These are phyloP conservation scores for Plasmodium ovale DNA, from an alignment of 169 alveolate genomes.

Conservation along the genomic window DNA sequence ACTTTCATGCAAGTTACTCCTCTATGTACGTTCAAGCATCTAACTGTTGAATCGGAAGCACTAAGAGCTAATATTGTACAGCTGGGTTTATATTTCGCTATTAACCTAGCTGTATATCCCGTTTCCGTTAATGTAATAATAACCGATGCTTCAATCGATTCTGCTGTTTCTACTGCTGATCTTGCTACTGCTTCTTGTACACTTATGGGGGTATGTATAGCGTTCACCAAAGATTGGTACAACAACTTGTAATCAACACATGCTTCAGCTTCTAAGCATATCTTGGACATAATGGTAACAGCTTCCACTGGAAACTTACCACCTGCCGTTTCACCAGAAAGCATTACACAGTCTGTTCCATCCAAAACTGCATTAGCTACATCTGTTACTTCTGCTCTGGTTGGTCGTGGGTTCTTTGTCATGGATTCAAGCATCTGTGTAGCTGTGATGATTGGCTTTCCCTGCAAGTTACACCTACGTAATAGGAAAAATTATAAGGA, in stretches of 20 bases:
- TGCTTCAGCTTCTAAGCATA: constrained; percentile 90
- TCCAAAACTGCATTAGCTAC: constrained; percentile 99
- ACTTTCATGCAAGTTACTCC: constrained; percentile 95
- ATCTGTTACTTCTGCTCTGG: constrained; percentile 99
- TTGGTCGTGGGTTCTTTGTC: constrained; percentile 97
- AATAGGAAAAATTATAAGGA: not conserved
- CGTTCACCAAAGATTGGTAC: constrained; percentile 80
- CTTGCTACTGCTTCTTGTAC: constrained; percentile 92
- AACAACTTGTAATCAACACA: constrained; percentile 84
- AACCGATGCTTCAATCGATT: constrained; percentile 90
- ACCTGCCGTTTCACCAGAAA: constrained; percentile 92
- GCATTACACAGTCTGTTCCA: constrained; percentile 98
- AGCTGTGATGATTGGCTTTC: constrained; percentile 98
- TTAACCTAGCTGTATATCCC: constrained; percentile 96
- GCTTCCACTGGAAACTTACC: constrained; percentile 88
- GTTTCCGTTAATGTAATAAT: constrained; percentile 97
- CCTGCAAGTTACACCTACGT: constrained; percentile 92
- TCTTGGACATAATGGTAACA: constrained; percentile 88
- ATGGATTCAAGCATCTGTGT: constrained; percentile 99
- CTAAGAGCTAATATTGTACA: constrained; percentile 94
- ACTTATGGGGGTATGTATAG: constrained; percentile 82
- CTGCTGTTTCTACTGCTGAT: constrained; percentile 92
- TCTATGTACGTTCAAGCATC: constrained; percentile 93
- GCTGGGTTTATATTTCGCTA: constrained; percentile 97
- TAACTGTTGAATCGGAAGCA: constrained; percentile 91